Conservation (phyloP, 768 basidiomycete species). For the Boletus rubescentipes region DNA sequence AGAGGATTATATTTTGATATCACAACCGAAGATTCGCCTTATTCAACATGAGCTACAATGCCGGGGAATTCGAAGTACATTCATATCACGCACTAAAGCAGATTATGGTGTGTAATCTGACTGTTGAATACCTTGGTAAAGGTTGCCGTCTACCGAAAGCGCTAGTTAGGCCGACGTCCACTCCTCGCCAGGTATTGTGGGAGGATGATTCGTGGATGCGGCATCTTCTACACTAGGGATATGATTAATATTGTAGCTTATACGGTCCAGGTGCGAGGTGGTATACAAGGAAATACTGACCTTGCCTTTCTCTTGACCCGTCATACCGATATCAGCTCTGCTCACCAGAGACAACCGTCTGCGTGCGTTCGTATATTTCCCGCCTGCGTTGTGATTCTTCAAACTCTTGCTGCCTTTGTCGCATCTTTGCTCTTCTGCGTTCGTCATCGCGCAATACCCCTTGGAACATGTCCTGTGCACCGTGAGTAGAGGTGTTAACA, state of each 20-base stretch:
- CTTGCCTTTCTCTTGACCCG: neutral
- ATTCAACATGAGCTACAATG: constrained; percentile 11
- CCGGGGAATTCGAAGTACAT: neutral
- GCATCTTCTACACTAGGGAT: neutral
- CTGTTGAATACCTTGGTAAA: neutral
- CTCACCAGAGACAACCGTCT: constrained; percentile 30
- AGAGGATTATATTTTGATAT: neutral
- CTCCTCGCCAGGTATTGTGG: neutral
- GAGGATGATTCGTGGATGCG: neutral
- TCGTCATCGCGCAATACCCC: constrained; percentile 90
- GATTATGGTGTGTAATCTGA: neutral
- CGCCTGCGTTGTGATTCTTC: constrained; percentile 62
- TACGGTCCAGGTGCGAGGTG: too few species aligned
- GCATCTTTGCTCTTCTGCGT: constrained; percentile 70
- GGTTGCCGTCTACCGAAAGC: constrained; percentile 1
- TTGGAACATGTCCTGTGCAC: constrained; percentile 78
- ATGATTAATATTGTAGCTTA: neutral
- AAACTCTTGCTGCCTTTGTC: constrained; percentile 60
- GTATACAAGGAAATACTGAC: too few species aligned
- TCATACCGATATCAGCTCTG: constrained; percentile 1
- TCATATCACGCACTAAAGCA: constrained; percentile 14
- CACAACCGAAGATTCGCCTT: neutral
- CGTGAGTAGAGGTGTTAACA: constrained; percentile 8
- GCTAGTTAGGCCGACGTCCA: neutral
- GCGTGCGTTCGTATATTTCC: constrained; percentile 61